Percentiles rank a stretch among this genome's conserved stretches.
Conservation (phyloP, 108 stramenopile species). For the Fistulifera pelliculosa region DNA sequence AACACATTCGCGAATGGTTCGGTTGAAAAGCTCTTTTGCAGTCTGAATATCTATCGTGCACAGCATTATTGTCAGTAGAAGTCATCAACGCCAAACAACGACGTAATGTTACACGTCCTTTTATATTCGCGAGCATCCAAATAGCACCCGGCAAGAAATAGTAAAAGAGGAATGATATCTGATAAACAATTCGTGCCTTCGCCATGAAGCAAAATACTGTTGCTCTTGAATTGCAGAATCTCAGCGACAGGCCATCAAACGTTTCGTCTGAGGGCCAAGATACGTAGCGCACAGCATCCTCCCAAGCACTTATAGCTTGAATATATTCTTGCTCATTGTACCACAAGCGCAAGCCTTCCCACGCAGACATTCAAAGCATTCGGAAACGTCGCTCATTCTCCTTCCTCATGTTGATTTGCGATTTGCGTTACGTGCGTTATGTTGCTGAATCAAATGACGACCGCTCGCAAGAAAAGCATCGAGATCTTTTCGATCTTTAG, state of each 20-base stretch:
- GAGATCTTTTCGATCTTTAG: no score
- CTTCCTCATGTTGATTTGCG: no score
- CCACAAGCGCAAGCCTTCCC: constrained; percentile 24
- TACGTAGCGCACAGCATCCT: constrained; percentile 22
- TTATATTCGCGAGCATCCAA: constrained; percentile 7
- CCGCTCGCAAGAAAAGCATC: no score
- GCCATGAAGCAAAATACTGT: neutral
- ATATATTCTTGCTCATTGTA: constrained; percentile 33
- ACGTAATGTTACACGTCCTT: constrained; percentile 1
- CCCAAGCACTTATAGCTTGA: constrained; percentile 40
- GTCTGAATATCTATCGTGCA: neutral
- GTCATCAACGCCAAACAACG: neutral
- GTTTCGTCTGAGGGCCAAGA: constrained; percentile 1
- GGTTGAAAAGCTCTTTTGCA: constrained; percentile 9
- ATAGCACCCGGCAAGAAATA: constrained; percentile 33
- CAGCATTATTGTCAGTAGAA: neutral
- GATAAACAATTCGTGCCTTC: constrained; percentile 14
- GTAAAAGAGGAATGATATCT: constrained; percentile 37
- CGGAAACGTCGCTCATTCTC: neutral
- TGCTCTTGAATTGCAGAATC: neutral
- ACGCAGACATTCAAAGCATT: constrained; percentile 11
- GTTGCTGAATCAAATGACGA: no score
- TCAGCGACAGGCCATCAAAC: constrained; percentile 5
- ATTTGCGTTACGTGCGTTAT: no score
- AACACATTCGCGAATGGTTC: neutral